A percentile compares a stretch with the other conserved stretches of the same genome.
Evolutionary conservation across 495 filamentous ascomycete genomes (phyloP).

Genomic region (Podospora bellae-mahoneyi): DNA sequence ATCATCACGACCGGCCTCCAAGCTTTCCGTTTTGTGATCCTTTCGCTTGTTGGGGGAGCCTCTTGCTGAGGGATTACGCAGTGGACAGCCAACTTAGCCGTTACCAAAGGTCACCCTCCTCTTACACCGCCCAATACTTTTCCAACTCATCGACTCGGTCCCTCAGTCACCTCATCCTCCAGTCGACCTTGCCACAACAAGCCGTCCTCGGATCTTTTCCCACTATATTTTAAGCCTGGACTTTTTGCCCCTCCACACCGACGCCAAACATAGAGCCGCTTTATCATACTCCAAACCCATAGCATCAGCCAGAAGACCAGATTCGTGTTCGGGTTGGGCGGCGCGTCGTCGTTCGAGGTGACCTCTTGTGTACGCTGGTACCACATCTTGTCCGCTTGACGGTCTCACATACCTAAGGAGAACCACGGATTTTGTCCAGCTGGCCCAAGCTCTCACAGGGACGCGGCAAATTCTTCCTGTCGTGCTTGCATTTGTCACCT

Average conservation of each 20-base stretch:
- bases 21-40: slow-evolving; percentile 1
- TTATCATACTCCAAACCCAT: not conserved
- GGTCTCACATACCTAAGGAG: slow-evolving; percentile 7
- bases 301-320: not conserved
- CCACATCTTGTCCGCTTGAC: slow-evolving; percentile 1
- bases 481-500: not conserved
- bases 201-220: not conserved
- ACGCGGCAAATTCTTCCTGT: not conserved
- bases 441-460: not conserved
- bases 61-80: not conserved
- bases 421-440: not conserved
- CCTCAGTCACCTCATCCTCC: not conserved
- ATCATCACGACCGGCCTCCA: slow-evolving; percentile 9
- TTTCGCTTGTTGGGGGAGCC: slow-evolving; percentile 10
- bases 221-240: not conserved
- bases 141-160: not conserved
- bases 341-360: not conserved
- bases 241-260: not conserved
- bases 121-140: not conserved
- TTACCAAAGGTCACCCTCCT: not conserved
- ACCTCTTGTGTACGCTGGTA: slow-evolving; percentile 2
- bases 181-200: not conserved
- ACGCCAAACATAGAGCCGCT: not conserved
- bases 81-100: not conserved
- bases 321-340: slow-evolving; percentile 4